phyloP scores from a whole-genome alignment of 495 filamentous ascomycete genomes.

The Elasticomyces elasticus region DNA sequence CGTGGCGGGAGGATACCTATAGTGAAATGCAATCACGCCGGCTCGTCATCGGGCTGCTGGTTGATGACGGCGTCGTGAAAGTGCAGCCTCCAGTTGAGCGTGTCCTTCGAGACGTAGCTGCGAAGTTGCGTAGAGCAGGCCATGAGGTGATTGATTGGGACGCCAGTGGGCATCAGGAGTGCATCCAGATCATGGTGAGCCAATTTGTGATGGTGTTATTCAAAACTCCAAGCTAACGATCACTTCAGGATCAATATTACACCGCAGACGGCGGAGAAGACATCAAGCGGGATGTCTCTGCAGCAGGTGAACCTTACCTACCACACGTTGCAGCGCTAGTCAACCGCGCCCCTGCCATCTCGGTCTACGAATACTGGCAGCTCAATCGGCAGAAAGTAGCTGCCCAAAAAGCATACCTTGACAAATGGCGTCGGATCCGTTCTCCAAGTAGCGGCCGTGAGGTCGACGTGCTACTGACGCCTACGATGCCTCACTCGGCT shows the following conservation, averaged over 20 bases:
- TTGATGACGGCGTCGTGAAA: conserved; percentile 6
- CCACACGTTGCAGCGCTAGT: conserved; percentile 38
- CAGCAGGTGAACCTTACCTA: conserved; percentile 45
- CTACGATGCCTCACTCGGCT: conserved; percentile 29
- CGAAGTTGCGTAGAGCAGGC: conserved; percentile 31
- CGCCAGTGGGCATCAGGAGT: conserved; percentile 35
- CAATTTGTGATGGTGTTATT: too few relatives aligned
- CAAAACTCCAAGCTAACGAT: too few relatives aligned
- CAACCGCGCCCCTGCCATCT: conserved; percentile 35
- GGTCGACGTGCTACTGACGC: conserved; percentile 29
- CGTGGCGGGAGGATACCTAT: conserved; percentile 31
- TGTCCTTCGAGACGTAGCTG: conserved; percentile 33
- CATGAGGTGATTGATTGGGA: conserved; percentile 44
- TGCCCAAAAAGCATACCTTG: conserved; percentile 46
- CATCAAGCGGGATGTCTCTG: conserved; percentile 39
- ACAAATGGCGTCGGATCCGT: conserved; percentile 41
- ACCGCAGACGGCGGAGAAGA: conserved; percentile 48
- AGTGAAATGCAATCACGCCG: not conserved
- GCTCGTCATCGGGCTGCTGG: conserved; percentile 1
- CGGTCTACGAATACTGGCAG: conserved; percentile 48
- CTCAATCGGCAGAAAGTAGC: conserved; percentile 43
- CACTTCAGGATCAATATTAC: conserved; percentile 34
- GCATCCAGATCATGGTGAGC: conserved; percentile 38
- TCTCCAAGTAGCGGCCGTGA: conserved; percentile 21
- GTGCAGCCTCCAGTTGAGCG: conserved; percentile 22